phyloP scores from a whole-genome alignment of 306 rosid species.

The Inga oerstediana region DNA sequence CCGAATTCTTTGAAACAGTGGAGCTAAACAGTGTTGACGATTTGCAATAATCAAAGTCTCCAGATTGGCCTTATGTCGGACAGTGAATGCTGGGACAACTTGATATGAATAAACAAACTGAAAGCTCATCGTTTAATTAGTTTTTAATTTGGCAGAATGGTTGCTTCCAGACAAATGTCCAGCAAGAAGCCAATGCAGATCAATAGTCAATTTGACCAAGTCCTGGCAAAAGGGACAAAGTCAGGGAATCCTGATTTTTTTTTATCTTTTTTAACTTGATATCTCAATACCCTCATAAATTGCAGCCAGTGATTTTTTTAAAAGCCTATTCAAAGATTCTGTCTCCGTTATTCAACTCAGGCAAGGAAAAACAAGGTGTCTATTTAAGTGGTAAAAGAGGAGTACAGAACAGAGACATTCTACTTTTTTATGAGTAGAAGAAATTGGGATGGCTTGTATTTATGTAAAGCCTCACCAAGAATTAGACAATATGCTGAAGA shows the following conservation, averaged over 20 bases:
- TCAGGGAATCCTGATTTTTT: constrained; percentile 45
- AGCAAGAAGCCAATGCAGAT: constrained; percentile 2
- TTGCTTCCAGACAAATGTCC: constrained; percentile 32
- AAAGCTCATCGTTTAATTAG: constrained; percentile 1
- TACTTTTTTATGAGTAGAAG: neutral
- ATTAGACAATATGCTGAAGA: neutral
- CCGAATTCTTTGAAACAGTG: neutral
- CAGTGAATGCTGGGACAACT: constrained; percentile 16
- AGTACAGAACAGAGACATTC: neutral
- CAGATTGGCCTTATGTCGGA: neutral
- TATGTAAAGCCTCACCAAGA: neutral
- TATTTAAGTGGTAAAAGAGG: neutral
- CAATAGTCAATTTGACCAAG: neutral
- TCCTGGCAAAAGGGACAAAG: constrained; percentile 4
- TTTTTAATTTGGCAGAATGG: constrained; percentile 20
- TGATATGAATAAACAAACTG: constrained; percentile 23
- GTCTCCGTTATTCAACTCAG: constrained; percentile 3
- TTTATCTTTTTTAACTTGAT: neutral
- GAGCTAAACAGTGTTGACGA: neutral
- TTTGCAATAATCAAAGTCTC: neutral
- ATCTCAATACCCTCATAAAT: constrained; percentile 4
- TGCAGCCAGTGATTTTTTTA: constrained; percentile 6
- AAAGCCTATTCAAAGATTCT: neutral
- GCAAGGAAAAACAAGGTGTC: neutral
- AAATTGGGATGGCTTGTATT: neutral